Evolutionary conservation across 2,329 filamentous ascomycete species (phyloP).

Genomic region (Phyllachora maydis): DNA sequence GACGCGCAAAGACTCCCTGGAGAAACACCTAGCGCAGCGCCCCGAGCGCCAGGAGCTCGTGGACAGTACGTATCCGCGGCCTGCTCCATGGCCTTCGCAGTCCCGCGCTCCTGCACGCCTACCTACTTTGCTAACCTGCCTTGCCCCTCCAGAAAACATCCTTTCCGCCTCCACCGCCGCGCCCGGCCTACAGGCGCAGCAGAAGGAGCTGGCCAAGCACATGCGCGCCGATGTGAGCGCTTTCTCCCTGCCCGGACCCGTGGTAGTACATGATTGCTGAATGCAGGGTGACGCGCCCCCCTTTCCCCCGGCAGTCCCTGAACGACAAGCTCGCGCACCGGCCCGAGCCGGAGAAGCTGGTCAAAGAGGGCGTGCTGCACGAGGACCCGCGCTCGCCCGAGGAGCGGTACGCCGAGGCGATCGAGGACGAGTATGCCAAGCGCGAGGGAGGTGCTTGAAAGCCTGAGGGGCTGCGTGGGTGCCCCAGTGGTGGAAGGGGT

Average conservation of each 20-base stretch:
- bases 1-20: slow-evolving; percentile 45
- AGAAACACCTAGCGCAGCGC: slow-evolving; percentile 51
- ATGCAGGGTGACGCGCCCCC: too few species aligned
- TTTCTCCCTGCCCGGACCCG: too few species aligned
- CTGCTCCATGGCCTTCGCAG: slow-evolving; percentile 1
- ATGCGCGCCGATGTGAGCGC: slow-evolving; percentile 87
- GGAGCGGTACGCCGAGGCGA: slow-evolving; percentile 36
- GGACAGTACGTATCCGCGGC: slow-evolving; percentile 50
- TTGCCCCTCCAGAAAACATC: slow-evolving; percentile 48
- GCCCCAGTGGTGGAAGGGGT: too few species aligned
- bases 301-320: too few species aligned
- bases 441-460: slow-evolving; percentile 39
- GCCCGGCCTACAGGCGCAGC: slow-evolving; percentile 58
- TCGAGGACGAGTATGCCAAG: slow-evolving; percentile 43
- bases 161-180: slow-evolving; percentile 61
- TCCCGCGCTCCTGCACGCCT: not conserved
- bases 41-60: slow-evolving; percentile 59
- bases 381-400: slow-evolving; percentile 40
- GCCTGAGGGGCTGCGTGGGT: too few species aligned
- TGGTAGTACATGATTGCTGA: too few species aligned
- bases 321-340: slow-evolving; percentile 72
- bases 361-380: slow-evolving; percentile 62
- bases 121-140: not conserved
- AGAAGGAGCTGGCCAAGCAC: slow-evolving; percentile 68
- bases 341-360: slow-evolving; percentile 53